A percentile compares a stretch with the other conserved stretches of the same genome.
These are phyloP conservation scores for Diplogelasinospora grovesii DNA, from an alignment of 495 filamentous ascomycete species.

Conservation along the genomic window DNA sequence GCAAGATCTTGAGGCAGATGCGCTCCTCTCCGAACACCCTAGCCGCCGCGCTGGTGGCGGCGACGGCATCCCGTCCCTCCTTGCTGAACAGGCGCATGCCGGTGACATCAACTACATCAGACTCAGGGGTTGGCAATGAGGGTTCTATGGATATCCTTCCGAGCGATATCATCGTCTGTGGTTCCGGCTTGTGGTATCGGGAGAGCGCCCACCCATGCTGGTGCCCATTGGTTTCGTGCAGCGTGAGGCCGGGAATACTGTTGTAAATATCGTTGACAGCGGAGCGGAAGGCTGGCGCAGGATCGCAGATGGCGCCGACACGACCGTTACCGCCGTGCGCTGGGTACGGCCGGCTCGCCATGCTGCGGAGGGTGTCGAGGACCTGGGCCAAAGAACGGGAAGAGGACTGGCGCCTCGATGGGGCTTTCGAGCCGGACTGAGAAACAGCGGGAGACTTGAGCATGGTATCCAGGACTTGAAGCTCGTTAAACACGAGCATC, in stretches of 20 bases:
- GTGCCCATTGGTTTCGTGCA: conserved; percentile 26
- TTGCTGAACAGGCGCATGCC: too few species aligned
- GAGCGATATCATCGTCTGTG: too few species aligned
- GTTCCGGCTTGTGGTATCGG: too few species aligned
- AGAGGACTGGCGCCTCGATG: too few species aligned
- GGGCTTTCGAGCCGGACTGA: too few species aligned
- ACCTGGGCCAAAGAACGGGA: conserved; percentile 26
- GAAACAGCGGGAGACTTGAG: too few species aligned
- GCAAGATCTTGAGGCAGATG: conserved; percentile 22
- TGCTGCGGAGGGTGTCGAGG: conserved; percentile 23
- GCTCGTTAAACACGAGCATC: conserved; percentile 32
- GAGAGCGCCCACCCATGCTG: conserved; percentile 26
- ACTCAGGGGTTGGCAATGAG: too few species aligned
- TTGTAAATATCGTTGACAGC: conserved; percentile 35
- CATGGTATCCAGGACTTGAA: conserved; percentile 23
- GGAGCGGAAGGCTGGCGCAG: conserved; percentile 30
- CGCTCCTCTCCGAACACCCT: conserved; percentile 11
- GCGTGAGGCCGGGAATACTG: conserved; percentile 28
- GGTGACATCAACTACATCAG: too few species aligned
- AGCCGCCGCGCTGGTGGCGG: too few species aligned
- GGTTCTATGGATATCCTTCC: too few species aligned
- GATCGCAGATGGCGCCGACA: conserved; percentile 30
- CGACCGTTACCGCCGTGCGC: too few species aligned
- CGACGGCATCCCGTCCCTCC: too few species aligned
- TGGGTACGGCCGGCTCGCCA: conserved; percentile 27